Base-by-base conservation (phyloP, 1,284 basidiomycete genomes). In the Tremellales sp. region DNA sequence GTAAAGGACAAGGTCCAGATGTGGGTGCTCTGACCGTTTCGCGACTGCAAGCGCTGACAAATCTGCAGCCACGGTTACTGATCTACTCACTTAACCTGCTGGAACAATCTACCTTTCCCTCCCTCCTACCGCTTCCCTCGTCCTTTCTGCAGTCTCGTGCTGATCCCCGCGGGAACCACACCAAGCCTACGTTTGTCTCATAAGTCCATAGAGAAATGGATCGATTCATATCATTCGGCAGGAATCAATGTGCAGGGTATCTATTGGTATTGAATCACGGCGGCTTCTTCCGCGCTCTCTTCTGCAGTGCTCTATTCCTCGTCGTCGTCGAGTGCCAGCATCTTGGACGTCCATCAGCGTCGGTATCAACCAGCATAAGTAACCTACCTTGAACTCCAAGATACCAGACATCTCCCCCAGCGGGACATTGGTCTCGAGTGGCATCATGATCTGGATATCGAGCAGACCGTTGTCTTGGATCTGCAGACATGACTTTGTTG, bases 401-500 rank as follows among this genome's bases (percentile, higher is more conserved):
- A 90, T 89, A 0, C 82, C 85, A 16, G 71, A 64, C 43, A 71
- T 57, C 61, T 77, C 55, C 43, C 77, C 76, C 43, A 71, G 75
- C 4, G 80, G 75, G 1, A 66, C 44, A 18, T 52, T 48, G 8
- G 61, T 55, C 0, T 57, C 53, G 13, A 72, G 53, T 7, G 87
- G 85, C 77, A 93, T 87, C 60, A 93, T 77, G 67, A 93, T 86
- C 61, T 95, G 91, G 46, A 94, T 72, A 60, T 84, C 85, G 16
- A 94, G 74, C 40, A 92, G 72, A 0, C 91, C 91, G 43, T 82
- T 79, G 16, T 79, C 75, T 56, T 91, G 86, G 25, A 93, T 88
- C 35, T 89, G 79, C 36, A 95, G 67, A 0, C 87, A 92, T 2
- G 89, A 86, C 66, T 93, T 93, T 25, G 82, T 81, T 0, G 87